Evolutionary conservation across 306 rosid genomes (phyloP).

Genomic region (Vigna radiata): DNA sequence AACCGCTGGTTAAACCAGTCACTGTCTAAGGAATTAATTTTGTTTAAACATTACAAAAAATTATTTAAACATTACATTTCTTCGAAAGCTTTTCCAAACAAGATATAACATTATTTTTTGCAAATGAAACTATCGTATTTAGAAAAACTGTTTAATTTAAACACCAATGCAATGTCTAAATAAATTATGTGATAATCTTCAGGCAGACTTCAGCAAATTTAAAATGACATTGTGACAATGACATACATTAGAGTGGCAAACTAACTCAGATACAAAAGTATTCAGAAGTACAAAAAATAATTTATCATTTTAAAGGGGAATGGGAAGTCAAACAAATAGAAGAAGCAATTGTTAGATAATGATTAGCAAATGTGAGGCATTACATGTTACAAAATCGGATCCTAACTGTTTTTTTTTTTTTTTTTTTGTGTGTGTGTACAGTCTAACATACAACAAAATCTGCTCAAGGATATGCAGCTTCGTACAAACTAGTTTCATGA

Average conservation of each 20-base stretch:
- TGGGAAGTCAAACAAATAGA: background rate
- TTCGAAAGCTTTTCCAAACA: too few relatives aligned
- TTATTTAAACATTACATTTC: too few relatives aligned
- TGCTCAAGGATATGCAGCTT: slow-evolving; percentile 12
- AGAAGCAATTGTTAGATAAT: background rate
- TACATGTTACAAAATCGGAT: slow-evolving; percentile 5
- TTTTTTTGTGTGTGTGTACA: background rate
- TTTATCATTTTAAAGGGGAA: background rate
- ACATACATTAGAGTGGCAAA: background rate
- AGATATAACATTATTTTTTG: too few relatives aligned
- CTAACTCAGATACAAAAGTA: background rate
- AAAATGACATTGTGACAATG: background rate
- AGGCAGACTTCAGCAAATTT: too few relatives aligned
- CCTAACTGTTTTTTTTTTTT: background rate
- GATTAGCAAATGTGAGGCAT: background rate
- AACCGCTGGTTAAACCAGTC: too few relatives aligned
- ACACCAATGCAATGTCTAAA: too few relatives aligned
- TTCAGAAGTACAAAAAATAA: background rate
- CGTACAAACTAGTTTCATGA: background rate
- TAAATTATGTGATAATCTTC: too few relatives aligned
- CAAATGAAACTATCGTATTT: too few relatives aligned
- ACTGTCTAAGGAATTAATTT: too few relatives aligned
- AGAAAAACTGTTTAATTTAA: too few relatives aligned
- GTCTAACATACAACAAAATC: slow-evolving; percentile 7
- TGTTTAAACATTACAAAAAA: too few relatives aligned